phyloP scores from a whole-genome alignment of 768 basidiomycete genomes.

The Boletus subparvulus region DNA sequence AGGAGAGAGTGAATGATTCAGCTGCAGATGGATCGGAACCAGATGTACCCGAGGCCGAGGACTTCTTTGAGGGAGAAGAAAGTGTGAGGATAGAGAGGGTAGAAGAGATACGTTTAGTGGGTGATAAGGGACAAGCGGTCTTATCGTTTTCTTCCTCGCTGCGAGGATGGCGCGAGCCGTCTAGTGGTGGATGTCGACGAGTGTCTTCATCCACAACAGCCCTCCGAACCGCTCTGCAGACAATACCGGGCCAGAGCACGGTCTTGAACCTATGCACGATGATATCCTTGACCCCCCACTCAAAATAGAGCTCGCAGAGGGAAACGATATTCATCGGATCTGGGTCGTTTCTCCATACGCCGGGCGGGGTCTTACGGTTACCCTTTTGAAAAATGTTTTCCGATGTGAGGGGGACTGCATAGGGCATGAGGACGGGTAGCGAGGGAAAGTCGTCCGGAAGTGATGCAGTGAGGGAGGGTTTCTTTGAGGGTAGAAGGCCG shows the following conservation, averaged over 20 bases:
- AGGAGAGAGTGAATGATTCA: slow-evolving; percentile 9
- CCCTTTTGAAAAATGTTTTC: slow-evolving; percentile 47
- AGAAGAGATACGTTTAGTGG: slow-evolving; percentile 15
- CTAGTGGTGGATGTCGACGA: neutral
- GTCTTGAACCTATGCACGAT: slow-evolving; percentile 85
- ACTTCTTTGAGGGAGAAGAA: slow-evolving; percentile 18
- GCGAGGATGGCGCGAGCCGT: neutral
- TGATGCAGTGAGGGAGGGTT: slow-evolving; percentile 58
- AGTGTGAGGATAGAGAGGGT: slow-evolving; percentile 15
- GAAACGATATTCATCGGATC: slow-evolving; percentile 70
- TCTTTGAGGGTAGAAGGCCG: slow-evolving; percentile 63
- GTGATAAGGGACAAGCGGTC: slow-evolving; percentile 4
- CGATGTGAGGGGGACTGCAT: slow-evolving; percentile 75
- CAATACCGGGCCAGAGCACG: slow-evolving; percentile 75
- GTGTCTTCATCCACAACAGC: slow-evolving; percentile 52
- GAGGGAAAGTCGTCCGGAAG: slow-evolving; percentile 71
- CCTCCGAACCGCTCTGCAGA: slow-evolving; percentile 70
- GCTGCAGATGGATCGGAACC: neutral
- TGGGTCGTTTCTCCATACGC: slow-evolving; percentile 57
- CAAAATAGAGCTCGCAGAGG: slow-evolving; percentile 84
- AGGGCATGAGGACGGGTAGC: slow-evolving; percentile 71
- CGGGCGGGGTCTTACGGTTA: slow-evolving; percentile 32
- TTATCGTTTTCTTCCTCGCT: neutral
- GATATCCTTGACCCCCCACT: slow-evolving; percentile 84
- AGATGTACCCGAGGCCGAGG: neutral